Evolutionary conservation across 345 rosid genomes (phyloP).

Genomic region (Moricandia moricandioides): DNA sequence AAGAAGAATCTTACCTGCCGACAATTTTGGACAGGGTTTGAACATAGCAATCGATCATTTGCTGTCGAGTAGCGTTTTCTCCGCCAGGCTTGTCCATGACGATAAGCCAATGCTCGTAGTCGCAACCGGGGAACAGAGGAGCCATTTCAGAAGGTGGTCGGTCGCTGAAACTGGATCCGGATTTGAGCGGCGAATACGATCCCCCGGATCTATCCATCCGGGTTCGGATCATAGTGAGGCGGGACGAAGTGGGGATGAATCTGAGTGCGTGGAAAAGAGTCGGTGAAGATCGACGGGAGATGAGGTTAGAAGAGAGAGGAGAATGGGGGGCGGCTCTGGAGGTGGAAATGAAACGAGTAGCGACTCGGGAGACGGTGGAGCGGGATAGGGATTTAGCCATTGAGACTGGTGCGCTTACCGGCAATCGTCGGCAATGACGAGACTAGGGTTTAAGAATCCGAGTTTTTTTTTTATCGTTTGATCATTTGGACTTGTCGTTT

Average conservation of each 20-base stretch:
- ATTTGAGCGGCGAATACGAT: constrained; percentile 79
- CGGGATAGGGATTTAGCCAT: constrained; percentile 33
- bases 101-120: constrained; percentile 94
- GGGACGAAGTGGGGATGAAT: constrained; percentile 24
- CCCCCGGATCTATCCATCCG: constrained; percentile 66
- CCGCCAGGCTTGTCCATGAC: constrained; percentile 94
- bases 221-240: constrained; percentile 60
- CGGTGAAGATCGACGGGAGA: constrained; percentile 27
- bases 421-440: background rate
- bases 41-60: background rate
- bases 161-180: constrained; percentile 80
- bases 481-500: background rate
- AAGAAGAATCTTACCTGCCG: background rate
- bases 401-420: constrained; percentile 11
- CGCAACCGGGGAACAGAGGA: constrained; percentile 90
- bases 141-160: constrained; percentile 95
- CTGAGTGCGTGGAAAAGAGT: constrained; percentile 22
- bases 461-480: background rate
- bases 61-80: constrained; percentile 50
- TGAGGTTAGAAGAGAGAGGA: constrained; percentile 7
- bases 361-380: constrained; percentile 27
- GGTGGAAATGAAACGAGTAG: constrained; percentile 22
- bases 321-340: constrained; percentile 12
- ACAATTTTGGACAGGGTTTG: background rate
- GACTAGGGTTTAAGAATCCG: constrained; percentile 19